phyloP scores from a whole-genome alignment of 495 filamentous ascomycete genomes.

The Letharia columbiana region DNA sequence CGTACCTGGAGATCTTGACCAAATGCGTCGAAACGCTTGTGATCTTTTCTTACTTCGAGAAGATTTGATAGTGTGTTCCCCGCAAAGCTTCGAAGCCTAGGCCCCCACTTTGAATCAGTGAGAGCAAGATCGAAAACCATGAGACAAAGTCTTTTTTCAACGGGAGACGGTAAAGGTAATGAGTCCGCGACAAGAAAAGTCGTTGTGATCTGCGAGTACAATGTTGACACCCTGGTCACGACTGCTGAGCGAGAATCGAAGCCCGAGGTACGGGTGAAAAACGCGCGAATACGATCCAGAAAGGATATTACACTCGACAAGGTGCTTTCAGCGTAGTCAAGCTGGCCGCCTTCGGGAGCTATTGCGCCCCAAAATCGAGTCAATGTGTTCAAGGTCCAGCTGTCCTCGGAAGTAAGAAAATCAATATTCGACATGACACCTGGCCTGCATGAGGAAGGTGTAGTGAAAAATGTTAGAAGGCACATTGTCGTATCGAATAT shows the following conservation, averaged over 20 bases:
- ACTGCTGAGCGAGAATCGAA: neutral
- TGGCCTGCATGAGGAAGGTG: neutral
- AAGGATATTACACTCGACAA: neutral
- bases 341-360: neutral
- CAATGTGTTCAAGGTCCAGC: slow-evolving; percentile 9
- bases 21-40: slow-evolving; percentile 6
- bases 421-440: neutral
- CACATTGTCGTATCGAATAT: slow-evolving; percentile 3
- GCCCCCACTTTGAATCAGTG: neutral
- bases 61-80: slow-evolving; percentile 14
- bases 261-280: neutral
- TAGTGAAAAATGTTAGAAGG: neutral
- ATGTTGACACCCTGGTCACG: neutral
- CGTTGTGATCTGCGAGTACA: slow-evolving; percentile 1
- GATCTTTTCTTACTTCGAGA: slow-evolving; percentile 12
- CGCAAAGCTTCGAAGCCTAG: neutral
- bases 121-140: slow-evolving; percentile 11
- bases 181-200: slow-evolving; percentile 1
- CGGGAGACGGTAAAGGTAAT: neutral
- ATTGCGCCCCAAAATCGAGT: slow-evolving; percentile 7
- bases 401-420: neutral
- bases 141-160: slow-evolving; percentile 11
- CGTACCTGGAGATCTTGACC: slow-evolving; percentile 26
- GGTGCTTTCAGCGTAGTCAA: neutral
- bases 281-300: neutral